Evolutionary conservation across 1,284 basidiomycete species (phyloP), one percentile per base, ranked within the genome.

Genomic region (Neonothopanus nambi): DNA sequence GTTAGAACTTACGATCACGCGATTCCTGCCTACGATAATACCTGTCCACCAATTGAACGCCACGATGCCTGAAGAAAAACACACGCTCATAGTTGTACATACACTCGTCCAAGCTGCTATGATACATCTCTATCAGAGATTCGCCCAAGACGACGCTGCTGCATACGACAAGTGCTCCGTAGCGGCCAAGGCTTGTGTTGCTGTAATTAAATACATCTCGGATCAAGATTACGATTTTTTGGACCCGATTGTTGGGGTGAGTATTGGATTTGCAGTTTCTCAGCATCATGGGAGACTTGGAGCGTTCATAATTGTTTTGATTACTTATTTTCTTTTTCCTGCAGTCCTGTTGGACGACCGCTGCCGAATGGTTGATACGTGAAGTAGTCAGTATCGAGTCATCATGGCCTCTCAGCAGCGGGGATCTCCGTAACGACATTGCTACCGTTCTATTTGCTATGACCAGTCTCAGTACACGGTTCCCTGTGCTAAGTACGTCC

Each of bases 191-290:
- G 72, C 79, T 21, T 78, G 79, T 57, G 76, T 81, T 42, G 71
- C 76, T 40, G 70, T 89, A 60, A 77, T 83, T 61, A 83, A 83
- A 62, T 78, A 81, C 56, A 73, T 88, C 53, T 67, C 74, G 23
- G 85, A 88, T 35, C 67, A 77, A 61, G 86, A 89, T 62, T 86
- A 80, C 56, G 76, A 79, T 38, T 85, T 81, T 65, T 74, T 90
- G 28, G 87, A 90, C 70, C 88, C 88, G 20, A 80, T 89, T 58
- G 75, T 89, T 57, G 85, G 84, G 54, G 87, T 89, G 71, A 59
- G 86, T 72, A n/a, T 36, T 9, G 35, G 13, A 24, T 52, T 52
- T 9, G 9, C 9, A 9, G 49, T 24, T 28, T 39, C 33, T 40
- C 26, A n/a, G 15, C 13, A 6, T n/a, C 20, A 15, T 5, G 18